These are phyloP conservation scores for Diacronema lutheri DNA, from an alignment of 78 protist genomes.

Conservation along the genomic window DNA sequence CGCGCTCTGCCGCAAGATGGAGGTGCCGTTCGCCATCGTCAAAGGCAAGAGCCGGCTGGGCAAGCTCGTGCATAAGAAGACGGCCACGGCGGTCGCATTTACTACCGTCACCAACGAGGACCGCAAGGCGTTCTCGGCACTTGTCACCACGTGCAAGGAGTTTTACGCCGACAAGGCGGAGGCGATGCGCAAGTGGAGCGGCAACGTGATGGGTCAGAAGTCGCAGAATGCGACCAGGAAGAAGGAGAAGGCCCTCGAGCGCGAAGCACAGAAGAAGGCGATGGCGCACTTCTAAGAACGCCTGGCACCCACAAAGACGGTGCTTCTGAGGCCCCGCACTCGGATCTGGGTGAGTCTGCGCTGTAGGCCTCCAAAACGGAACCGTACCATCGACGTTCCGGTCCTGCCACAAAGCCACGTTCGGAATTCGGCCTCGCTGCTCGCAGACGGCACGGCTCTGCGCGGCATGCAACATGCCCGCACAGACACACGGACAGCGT, in stretches of 20 bases:
- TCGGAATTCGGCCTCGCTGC: no score
- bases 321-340: no score
- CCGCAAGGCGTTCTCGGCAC: slow-evolving; percentile 47
- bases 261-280: background rate
- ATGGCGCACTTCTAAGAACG: background rate
- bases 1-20: slow-evolving; percentile 94
- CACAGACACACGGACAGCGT: no score
- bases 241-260: background rate
- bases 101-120: slow-evolving; percentile 71
- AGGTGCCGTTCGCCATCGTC: slow-evolving; percentile 96
- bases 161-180: slow-evolving; percentile 25
- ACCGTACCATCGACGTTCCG: no score
- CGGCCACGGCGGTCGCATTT: slow-evolving; percentile 86
- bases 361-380: no score
- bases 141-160: slow-evolving; percentile 42
- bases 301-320: no score
- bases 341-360: no score
- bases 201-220: slow-evolving; percentile 46
- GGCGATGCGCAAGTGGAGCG: slow-evolving; percentile 34
- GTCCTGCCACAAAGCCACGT: no score
- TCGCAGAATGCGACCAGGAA: background rate
- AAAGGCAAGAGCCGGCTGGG: slow-evolving; percentile 97
- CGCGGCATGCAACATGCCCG: no score
- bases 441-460: no score
- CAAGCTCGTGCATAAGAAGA: slow-evolving; percentile 87